Evolutionary conservation across 805 yeast species (phyloP).

Genomic region (Candida broadrunensis): DNA sequence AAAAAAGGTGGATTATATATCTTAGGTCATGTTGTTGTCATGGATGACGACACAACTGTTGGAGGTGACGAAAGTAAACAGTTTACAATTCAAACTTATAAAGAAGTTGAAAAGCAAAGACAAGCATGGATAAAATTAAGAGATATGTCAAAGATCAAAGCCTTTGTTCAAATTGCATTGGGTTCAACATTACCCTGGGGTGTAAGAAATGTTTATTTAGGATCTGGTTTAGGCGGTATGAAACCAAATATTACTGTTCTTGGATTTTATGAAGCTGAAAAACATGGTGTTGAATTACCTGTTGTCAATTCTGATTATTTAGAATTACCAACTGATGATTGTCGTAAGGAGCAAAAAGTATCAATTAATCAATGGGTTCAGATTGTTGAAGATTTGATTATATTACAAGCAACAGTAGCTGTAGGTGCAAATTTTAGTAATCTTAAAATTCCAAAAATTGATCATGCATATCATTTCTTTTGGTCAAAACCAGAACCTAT

Average conservation of each 20-base stretch:
- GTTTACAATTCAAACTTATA: conserved; percentile 44
- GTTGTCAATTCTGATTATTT: conserved; percentile 11
- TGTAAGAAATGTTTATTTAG: conserved; percentile 83
- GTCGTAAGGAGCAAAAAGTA: conserved; percentile 68
- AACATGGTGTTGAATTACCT: conserved; percentile 35
- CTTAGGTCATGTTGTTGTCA: conserved; percentile 84
- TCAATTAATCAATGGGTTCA: conserved; percentile 86
- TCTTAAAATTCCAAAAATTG: conserved; percentile 56
- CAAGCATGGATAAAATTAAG: conserved; percentile 82
- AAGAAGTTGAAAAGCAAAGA: conserved; percentile 69
- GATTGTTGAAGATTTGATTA: conserved; percentile 81
- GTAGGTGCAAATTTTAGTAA: conserved; percentile 84
- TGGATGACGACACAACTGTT: conserved; percentile 34
- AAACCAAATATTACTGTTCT: conserved; percentile 90
- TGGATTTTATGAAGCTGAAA: conserved; percentile 75
- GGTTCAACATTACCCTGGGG: conserved; percentile 94
- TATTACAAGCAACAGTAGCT: conserved; percentile 89
- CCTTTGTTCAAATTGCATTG: conserved; percentile 88
- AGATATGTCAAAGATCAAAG: conserved; percentile 76
- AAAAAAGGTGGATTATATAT: conserved; percentile 95
- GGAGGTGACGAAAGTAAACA: conserved; percentile 40
- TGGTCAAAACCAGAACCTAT: conserved; percentile 11
- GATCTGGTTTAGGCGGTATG: conserved; percentile 99
- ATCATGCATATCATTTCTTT: conserved; percentile 3
- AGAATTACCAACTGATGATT: conserved; percentile 72